These are phyloP conservation scores for Cyclocybe cylindracea DNA, from an alignment of 768 basidiomycete species.

Conservation along the genomic window DNA sequence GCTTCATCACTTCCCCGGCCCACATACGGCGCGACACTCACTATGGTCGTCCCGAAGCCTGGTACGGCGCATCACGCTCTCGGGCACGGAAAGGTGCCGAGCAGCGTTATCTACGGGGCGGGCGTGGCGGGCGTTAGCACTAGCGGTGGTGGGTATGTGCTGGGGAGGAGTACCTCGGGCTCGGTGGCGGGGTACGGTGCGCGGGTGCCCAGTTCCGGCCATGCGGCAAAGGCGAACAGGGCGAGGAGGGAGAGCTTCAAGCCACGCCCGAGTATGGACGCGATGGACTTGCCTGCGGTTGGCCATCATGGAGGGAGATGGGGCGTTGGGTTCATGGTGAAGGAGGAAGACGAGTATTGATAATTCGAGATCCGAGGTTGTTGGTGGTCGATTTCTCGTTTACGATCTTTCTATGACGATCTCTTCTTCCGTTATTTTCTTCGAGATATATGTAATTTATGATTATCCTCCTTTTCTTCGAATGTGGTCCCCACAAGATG, in stretches of 20 bases:
- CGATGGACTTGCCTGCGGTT: constrained; percentile 26
- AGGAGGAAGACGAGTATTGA: constrained; percentile 49
- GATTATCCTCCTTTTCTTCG: not conserved
- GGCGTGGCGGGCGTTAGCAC: constrained; percentile 19
- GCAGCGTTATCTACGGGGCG: constrained; percentile 27
- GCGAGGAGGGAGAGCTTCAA: constrained; percentile 79
- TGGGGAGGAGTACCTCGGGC: constrained; percentile 16
- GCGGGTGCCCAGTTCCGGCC: constrained; percentile 24
- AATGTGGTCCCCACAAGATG: too few species aligned
- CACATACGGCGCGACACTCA: constrained; percentile 21
- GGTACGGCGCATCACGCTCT: constrained; percentile 55
- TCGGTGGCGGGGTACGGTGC: constrained; percentile 23
- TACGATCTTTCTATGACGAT: not conserved
- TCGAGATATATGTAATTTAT: not conserved
- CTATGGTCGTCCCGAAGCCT: constrained; percentile 52
- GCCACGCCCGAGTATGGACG: constrained; percentile 75
- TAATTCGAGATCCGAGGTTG: not conserved
- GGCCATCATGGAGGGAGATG: constrained; percentile 27
- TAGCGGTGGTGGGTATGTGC: constrained; percentile 15
- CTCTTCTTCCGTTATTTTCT: constrained; percentile 1
- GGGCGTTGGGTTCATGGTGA: constrained; percentile 38
- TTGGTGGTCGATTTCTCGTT: not conserved
- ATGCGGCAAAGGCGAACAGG: constrained; percentile 23
- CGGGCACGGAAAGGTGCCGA: constrained; percentile 55
- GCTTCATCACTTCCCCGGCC: constrained; percentile 37